Evolutionary conservation across 352 stramenopile genomes (phyloP).

Genomic region (Globisporangium yorkense): DNA sequence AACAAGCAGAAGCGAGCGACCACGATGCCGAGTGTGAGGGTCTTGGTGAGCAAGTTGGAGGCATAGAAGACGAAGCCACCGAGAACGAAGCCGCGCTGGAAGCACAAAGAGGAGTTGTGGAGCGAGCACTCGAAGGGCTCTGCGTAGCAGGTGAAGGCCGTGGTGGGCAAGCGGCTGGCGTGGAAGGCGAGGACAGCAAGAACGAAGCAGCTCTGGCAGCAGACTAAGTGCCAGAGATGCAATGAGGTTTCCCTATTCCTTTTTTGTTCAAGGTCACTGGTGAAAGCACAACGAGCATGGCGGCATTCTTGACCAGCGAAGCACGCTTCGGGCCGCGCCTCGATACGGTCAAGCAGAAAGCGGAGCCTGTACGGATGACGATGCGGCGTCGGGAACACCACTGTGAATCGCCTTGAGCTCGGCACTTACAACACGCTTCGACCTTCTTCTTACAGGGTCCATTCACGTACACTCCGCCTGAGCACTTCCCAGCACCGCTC

Average conservation of each 20-base stretch:
- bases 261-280: too few species aligned
- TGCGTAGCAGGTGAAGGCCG: too few species aligned
- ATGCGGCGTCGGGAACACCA: neutral
- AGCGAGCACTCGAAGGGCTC: too few species aligned
- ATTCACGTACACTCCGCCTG: conserved; percentile 30
- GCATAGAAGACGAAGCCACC: neutral
- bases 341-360: conserved; percentile 21
- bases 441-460: conserved; percentile 22
- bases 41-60: too few species aligned
- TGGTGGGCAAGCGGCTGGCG: too few species aligned
- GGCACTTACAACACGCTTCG: too few species aligned
- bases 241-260: too few species aligned
- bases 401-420: neutral
- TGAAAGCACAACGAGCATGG: conserved; percentile 16
- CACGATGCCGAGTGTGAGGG: neutral
- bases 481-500: conserved; percentile 15
- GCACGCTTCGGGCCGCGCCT: conserved; percentile 45
- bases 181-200: too few species aligned
- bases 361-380: conserved; percentile 29
- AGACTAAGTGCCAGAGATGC: too few species aligned
- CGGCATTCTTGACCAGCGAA: conserved; percentile 36
- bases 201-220: too few species aligned
- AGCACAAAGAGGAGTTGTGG: neutral
- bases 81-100: neutral
- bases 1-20: neutral